phyloP scores from a whole-genome alignment of 129 eudicot species.

The Pseudognaphalium luteoalbum region DNA sequence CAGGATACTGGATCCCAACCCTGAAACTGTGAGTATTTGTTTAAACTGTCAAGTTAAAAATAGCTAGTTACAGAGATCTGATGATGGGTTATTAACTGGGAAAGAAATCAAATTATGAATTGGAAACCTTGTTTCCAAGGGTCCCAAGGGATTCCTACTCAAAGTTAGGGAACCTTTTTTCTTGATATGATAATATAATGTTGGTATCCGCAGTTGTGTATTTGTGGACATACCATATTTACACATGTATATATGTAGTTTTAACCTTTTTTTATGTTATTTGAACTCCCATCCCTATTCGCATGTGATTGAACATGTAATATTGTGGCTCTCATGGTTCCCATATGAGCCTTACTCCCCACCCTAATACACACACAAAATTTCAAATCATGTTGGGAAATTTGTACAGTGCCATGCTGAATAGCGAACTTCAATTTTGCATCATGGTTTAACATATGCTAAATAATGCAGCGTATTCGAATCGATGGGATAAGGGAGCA shows the following conservation, averaged over 20 bases:
- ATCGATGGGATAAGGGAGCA: slow-evolving; percentile 71
- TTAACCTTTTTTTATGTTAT: too few relatives aligned
- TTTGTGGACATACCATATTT: too few relatives aligned
- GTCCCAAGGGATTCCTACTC: background rate
- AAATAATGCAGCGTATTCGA: slow-evolving; percentile 63
- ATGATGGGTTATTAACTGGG: background rate
- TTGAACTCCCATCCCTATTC: too few relatives aligned
- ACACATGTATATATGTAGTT: too few relatives aligned
- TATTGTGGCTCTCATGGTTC: too few relatives aligned
- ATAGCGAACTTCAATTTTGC: slow-evolving; percentile 20
- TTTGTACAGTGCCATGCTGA: slow-evolving; percentile 1
- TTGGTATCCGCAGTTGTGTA: too few relatives aligned
- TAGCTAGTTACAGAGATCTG: background rate
- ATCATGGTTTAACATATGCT: background rate
- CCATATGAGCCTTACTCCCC: too few relatives aligned
- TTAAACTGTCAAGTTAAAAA: background rate
- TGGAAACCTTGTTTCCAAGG: background rate
- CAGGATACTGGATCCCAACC: slow-evolving; percentile 91
- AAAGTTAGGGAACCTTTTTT: background rate
- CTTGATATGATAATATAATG: too few relatives aligned
- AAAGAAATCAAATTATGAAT: background rate
- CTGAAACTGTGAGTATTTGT: slow-evolving; percentile 69
- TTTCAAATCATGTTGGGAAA: background rate
- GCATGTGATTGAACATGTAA: background rate
- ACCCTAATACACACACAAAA: too few relatives aligned